Evolutionary conservation across 257 asterid genomes (phyloP), one percentile per base, ranked within the genome.

Genomic region (Jacaranda copaia): DNA sequence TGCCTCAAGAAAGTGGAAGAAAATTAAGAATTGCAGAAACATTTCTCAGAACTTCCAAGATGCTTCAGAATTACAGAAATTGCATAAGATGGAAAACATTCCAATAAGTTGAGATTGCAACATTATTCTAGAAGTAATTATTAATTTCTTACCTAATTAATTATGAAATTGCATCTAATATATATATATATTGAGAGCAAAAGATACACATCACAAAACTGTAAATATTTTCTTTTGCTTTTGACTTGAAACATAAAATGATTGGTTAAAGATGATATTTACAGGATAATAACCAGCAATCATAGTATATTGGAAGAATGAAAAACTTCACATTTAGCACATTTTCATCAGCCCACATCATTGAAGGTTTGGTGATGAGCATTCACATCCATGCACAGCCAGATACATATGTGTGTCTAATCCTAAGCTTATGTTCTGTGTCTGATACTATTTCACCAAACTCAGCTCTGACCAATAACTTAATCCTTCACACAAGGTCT

Each of bases 31-130:
- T 18, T 49, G 77, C 67, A 77, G 46, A 25, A 48, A 59, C 32
- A 25, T 25, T 25, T 25, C 66, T 51, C 49, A 40, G 13, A 69
- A 69, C n/a, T 46, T 59, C 25, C 65, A 63, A 59, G 71, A 76
- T 18, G 39, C 43, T 59, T 58, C 56, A 59, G 71, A 6, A 59
- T 25, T 25, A 25, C 32, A 25, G 32, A 25, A 25, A 25, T 25
- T 25, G 18, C 13, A 70, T 53, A 8, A 55, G 13, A 18, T 18
- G 36, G 15, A n/a, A 72, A 19, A 14, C 13, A 45, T 56, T 55
- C 18, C 19, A 39, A 45, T 39, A 36, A 40, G 53, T 61, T 39
- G 39, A 70, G 60, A 70, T 10, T 59, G 16, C n/a, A 25, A 25
- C 32, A 51, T 5, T 49, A 35, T 52, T 70, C 15, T 15, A 36